phyloP scores from a whole-genome alignment of 306 rosid genomes.

The Cicer chorassanicum region DNA sequence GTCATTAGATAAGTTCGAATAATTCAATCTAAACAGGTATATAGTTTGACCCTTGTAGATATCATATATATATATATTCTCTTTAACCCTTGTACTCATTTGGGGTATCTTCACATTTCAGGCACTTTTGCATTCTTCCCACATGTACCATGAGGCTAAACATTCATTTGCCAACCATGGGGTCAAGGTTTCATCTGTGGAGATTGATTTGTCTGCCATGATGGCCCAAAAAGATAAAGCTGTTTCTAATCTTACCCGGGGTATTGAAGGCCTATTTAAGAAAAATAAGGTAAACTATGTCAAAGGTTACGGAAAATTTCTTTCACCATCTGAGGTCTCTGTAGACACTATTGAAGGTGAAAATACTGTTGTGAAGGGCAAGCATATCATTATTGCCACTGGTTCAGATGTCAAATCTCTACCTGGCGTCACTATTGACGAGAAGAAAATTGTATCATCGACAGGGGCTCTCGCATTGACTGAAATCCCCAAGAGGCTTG shows the following conservation, averaged over 20 bases:
- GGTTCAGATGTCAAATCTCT: conserved; percentile 96
- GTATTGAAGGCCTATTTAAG: conserved; percentile 96
- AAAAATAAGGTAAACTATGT: conserved; percentile 96
- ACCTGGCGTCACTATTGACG: conserved; percentile 89
- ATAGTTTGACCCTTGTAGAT: conserved; percentile 7
- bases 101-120: conserved; percentile 42
- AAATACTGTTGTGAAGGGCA: conserved; percentile 79
- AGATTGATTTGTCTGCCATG: conserved; percentile 95
- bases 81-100: conserved; percentile 30
- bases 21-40: not conserved
- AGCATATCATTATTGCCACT: conserved; percentile 88
- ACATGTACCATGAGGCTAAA: conserved; percentile 94
- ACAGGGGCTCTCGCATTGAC: conserved; percentile 91
- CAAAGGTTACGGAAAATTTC: conserved; percentile 87
- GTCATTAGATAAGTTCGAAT: too few relatives aligned
- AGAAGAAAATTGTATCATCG: conserved; percentile 92
- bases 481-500: conserved; percentile 87
- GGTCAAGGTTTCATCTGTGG: conserved; percentile 78
- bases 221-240: conserved; percentile 92
- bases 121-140: conserved; percentile 98
- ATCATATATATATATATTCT: not conserved
- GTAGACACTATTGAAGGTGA: conserved; percentile 80
- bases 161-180: conserved; percentile 87
- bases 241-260: conserved; percentile 79
- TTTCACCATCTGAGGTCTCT: conserved; percentile 87